Percentiles rank a stretch among this genome's conserved stretches.
Conservation (phyloP, 495 filamentous ascomycete genomes). For the Aspergillus panamensis region DNA sequence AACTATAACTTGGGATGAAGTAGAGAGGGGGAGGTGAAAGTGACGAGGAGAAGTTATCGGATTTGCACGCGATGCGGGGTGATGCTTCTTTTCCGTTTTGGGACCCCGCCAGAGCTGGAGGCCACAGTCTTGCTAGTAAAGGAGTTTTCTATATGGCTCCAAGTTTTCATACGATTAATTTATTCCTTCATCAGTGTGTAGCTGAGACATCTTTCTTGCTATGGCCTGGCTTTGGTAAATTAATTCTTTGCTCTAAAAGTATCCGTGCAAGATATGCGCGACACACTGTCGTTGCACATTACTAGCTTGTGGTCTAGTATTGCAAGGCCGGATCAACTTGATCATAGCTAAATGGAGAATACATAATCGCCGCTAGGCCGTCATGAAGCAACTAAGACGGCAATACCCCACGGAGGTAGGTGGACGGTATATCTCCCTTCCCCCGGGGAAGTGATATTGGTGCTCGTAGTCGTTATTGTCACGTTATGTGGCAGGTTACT, state of each 20-base stretch:
- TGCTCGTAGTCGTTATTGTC: constrained; percentile 16
- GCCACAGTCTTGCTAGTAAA: too few relatives aligned
- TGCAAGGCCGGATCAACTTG: too few relatives aligned
- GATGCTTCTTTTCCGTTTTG: not conserved
- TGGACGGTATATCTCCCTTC: constrained; percentile 25
- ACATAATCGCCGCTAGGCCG: not conserved
- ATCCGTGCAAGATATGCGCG: too few relatives aligned
- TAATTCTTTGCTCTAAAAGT: too few relatives aligned
- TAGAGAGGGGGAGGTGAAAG: not conserved
- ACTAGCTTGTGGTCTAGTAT: too few relatives aligned
- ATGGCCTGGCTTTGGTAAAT: too few relatives aligned
- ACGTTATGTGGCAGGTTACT: constrained; percentile 27
- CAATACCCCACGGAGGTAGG: constrained; percentile 33
- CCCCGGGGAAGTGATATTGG: constrained; percentile 6
- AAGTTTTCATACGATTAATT: too few relatives aligned
- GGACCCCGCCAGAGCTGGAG: not conserved
- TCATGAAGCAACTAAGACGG: constrained; percentile 26
- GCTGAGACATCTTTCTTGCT: too few relatives aligned
- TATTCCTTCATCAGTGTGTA: too few relatives aligned
- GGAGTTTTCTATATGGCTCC: too few relatives aligned
- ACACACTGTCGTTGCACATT: too few relatives aligned
- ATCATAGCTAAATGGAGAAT: too few relatives aligned
- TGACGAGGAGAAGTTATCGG: not conserved
- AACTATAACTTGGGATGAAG: not conserved
- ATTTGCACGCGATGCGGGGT: not conserved